Base-by-base conservation (phyloP, 805 yeast genomes). In the Yarrowia osloensis region DNA sequence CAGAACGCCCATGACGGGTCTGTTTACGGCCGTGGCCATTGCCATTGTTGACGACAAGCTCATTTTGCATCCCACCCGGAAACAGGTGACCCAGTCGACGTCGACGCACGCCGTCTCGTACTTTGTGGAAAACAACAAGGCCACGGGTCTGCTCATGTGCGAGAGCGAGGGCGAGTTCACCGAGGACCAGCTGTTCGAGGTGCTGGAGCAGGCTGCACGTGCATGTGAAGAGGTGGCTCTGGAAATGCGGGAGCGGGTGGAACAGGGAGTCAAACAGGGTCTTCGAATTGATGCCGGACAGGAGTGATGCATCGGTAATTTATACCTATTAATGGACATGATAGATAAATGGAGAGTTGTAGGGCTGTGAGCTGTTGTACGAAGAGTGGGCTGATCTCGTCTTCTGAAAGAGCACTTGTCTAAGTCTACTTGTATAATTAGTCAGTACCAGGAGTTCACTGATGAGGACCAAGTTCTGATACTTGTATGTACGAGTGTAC, bases 111-210 rank as follows among this genome's bases (percentile, higher is more conserved):
- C 86, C 9, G 79, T 87, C 7, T 90, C 88, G 15, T 87, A 84
- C 72, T 85, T 82, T 67, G 77, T 88, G 19, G 78, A 80, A 28
- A 81, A 85, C 57, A 82, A 81, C 5, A 76, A 79, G 40, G 83
- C 86, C 1, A 78, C 81, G 62, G 82, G 88, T 54, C 74, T 94
- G 4, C 75, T 93, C n/a, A 78, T 86, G 65, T 77, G 86, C 67
- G 97, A 92, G 70, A 87, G 94, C 66, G 78, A 82, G 63, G 98
- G 98, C 4, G 77, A 79, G 1, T 91, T 92, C 72, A 78, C 84
- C 2, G 85, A 88, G 71, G 77, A 80, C 0, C 81, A 86, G 69
- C 73, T 91, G 24, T 80, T 85, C 49, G 73, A 75, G 4, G 81
- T 84, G 4, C 76, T 91, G n/a, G 86, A 85, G 28, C 55, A 66